Base-by-base conservation (phyloP, 164 flowering plant genomes). In the Tinospora cordifolia region DNA sequence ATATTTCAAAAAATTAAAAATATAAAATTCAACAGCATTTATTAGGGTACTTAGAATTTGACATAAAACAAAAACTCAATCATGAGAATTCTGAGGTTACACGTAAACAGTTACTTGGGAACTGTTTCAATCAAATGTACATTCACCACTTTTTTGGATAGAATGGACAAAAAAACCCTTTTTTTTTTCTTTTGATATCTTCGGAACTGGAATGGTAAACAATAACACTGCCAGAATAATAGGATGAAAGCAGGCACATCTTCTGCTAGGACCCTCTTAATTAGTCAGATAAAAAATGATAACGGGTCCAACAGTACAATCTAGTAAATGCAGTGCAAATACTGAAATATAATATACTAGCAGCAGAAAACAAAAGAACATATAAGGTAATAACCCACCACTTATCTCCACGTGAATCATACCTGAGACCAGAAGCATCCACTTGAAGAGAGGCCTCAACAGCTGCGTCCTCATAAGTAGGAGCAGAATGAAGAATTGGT, bases 351-450 rank as follows among this genome's bases (percentile, higher is more conserved):
- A 51, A 5, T 17, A 17, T n/a, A 51, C 4, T 51, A n/a, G 58
- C 58, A 51, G 21, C 21, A 51, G 22, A 63, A 22, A 36, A 63
- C n/a, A 27, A 63, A 30, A 63, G 22, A 36, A 63, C n/a, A 27
- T 34, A 30, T 30, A 30, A 34, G 41, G 10, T 36, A 1, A 12
- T 39, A 41, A 57, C 41, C n/a, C 6, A 36, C n/a, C 17, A 65
- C 51, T 26, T 26, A 38, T 11, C 15, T 13, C 67, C 38, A 36
- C 69, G 60, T 0, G 27, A 60, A 30, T 17, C 19, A 66, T 84
- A 92, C 99, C 96, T 92, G 75, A 95, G 85, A 63, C 82, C 89
- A 81, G 99, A 86, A 64, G 81, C 81, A 83, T 92, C 88, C 49
- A 87, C 75, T 70, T 82, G 86, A 54, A 89, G 86, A 63, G 98